Evolutionary conservation across 257 asterid species (phyloP), one percentile per base, ranked within the genome.

Genomic region (Solanum appendiculatum): DNA sequence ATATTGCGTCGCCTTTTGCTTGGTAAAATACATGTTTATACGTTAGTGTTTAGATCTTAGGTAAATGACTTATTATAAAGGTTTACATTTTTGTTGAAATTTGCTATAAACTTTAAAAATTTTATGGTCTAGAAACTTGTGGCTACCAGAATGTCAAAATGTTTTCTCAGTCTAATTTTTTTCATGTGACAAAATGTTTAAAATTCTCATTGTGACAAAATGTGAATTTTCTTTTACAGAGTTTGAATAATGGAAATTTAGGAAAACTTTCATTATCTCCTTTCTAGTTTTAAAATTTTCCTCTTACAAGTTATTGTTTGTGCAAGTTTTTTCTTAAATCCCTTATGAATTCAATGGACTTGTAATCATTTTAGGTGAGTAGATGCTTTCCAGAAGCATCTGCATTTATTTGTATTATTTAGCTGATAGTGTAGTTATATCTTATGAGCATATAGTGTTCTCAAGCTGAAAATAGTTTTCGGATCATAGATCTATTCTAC

Each of bases 281-380:
- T 48, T 48, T 48, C 8, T 48, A 48, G 58, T 16, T 44, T 12
- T 44, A 44, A 18, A 44, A 44, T 12, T 42, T 11, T 42, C 48
- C 48, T 42, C 48, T 42, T 42, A 11, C 48, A 74, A n/a, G 40
- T 75, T n/a, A 40, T 75, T 74, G 82, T 37, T 37, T 23, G 54
- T 37, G 21, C 9, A 10, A 2, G 46, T 34, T 9, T 36, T 33
- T 72, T 36, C 80, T 77, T 90, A 91, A 92, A 91, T 89, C 90
- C 86, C 85, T 88, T 75, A 3, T 48, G 60, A 87, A 88, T 85
- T 86, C 87, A 29, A 86, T 88, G 87, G 87, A 75, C 70, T 85
- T 88, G 12, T 89, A 88, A 91, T 89, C 89, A 72, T 66, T 84
- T 25, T 25, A 64, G 90, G 88, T 91, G 60, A 89, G 82, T 86